These are phyloP conservation scores for Lantana camara DNA, from an alignment of 257 asterid genomes.

Conservation along the genomic window DNA sequence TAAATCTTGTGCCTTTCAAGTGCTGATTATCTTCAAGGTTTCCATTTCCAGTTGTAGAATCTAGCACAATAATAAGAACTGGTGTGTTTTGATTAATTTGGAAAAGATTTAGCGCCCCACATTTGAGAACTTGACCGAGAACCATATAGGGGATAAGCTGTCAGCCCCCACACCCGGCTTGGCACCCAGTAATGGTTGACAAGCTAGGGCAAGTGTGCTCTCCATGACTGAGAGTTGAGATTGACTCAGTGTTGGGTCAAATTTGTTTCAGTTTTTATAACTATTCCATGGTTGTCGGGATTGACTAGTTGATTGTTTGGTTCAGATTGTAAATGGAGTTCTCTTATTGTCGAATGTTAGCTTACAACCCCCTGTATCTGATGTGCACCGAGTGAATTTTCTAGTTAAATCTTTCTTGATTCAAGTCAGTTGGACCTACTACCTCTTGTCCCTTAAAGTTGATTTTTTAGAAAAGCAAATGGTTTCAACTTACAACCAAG, in stretches of 20 bases:
- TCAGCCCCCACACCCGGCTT: too few relatives aligned
- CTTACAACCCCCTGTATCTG: constrained; percentile 11
- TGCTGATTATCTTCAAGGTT: background rate
- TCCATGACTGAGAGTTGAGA: background rate
- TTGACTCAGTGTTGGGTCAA: background rate
- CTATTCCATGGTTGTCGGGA: background rate
- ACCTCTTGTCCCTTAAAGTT: background rate
- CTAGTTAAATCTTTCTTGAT: background rate
- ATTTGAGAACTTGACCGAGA: background rate
- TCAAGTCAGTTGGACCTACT: background rate
- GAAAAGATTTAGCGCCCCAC: background rate
- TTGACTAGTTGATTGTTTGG: constrained; percentile 1
- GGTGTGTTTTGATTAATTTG: constrained; percentile 10
- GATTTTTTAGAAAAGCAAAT: background rate
- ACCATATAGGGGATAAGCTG: background rate
- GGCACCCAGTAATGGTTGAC: background rate
- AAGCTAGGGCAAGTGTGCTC: background rate
- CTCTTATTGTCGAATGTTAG: background rate
- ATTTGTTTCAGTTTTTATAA: background rate
- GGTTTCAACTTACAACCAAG: background rate
- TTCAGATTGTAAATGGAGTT: background rate
- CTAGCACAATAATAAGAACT: background rate
- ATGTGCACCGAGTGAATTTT: background rate
- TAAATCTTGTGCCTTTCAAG: constrained; percentile 1
- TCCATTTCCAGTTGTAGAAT: background rate